Percentiles rank a stretch among this genome's conserved stretches.
Conservation (phyloP, 306 rosid species). For the Malus sieversii region DNA sequence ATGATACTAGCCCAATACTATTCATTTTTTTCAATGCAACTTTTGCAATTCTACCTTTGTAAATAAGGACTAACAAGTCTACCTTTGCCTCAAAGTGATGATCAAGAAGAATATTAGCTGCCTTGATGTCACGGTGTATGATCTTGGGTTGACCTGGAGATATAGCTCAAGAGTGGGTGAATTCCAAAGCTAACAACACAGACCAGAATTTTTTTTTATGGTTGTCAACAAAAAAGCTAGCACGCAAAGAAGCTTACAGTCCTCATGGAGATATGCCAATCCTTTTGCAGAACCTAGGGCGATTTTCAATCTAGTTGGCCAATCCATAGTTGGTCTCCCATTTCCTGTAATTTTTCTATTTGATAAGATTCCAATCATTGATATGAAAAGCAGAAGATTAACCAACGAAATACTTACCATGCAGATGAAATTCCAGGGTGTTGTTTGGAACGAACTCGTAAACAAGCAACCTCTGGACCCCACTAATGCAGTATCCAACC, state of each 20-base stretch:
- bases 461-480: conserved; percentile 44
- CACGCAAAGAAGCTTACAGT: conserved; percentile 22
- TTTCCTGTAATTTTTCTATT: conserved; percentile 20
- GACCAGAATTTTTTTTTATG: not conserved
- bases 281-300: conserved; percentile 42
- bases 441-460: conserved; percentile 49
- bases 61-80: not conserved
- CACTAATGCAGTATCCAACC: conserved; percentile 52
- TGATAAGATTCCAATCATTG: not conserved
- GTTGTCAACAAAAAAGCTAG: not conserved
- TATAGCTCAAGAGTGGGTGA: conserved; percentile 6
- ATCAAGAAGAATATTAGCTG: conserved; percentile 35
- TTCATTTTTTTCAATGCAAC: not conserved
- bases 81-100: conserved; percentile 33
- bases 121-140: conserved; percentile 39
- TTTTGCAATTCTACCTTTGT: not conserved
- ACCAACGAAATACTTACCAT: conserved; percentile 27
- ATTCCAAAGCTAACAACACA: not conserved
- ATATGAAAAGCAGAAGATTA: not conserved
- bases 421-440: conserved; percentile 56
- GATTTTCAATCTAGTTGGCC: conserved; percentile 29
- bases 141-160: conserved; percentile 38
- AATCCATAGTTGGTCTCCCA: conserved; percentile 24
- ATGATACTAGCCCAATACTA: not conserved
- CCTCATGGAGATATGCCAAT: conserved; percentile 39